A percentile compares a stretch with the other conserved stretches of the same genome.
Evolutionary conservation across 2,329 filamentous ascomycete species (phyloP).

Genomic region (Aspergillus puulaauensis): DNA sequence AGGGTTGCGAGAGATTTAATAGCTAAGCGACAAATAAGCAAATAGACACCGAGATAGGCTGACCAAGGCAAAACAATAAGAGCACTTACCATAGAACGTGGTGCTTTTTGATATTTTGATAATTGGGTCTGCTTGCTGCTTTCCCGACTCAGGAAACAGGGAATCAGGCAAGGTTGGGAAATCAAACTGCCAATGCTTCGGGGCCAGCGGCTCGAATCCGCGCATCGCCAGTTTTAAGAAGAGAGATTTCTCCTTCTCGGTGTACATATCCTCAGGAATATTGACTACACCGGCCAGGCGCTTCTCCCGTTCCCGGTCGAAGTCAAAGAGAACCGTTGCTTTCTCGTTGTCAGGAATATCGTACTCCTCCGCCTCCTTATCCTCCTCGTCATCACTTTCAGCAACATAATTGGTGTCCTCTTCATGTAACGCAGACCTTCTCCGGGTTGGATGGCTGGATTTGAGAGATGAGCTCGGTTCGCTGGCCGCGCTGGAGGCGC

Average conservation of each 20-base stretch:
- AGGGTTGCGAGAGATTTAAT: slow-evolving; percentile 52
- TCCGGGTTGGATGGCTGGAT: not conserved
- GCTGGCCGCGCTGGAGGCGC: not conserved
- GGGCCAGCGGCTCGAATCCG: slow-evolving; percentile 57
- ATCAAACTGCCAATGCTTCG: slow-evolving; percentile 52
- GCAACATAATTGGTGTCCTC: slow-evolving; percentile 2
- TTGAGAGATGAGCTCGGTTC: not conserved
- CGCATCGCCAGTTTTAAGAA: slow-evolving; percentile 55
- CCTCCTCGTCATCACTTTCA: slow-evolving; percentile 12
- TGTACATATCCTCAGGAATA: slow-evolving; percentile 49
- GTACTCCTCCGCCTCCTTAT: slow-evolving; percentile 13
- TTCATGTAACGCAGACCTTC: not conserved
- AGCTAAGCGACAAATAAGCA: slow-evolving; percentile 32
- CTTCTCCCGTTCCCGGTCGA: slow-evolving; percentile 32
- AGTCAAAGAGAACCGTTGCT: slow-evolving; percentile 25
- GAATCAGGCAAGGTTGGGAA: slow-evolving; percentile 54
- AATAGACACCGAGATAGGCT: not conserved
- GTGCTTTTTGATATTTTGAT: slow-evolving; percentile 44
- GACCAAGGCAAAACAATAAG: not conserved
- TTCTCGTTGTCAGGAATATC: slow-evolving; percentile 22
- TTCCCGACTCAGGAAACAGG: slow-evolving; percentile 46
- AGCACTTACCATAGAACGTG: slow-evolving; percentile 47
- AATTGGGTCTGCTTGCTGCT: slow-evolving; percentile 43
- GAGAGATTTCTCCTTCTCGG: slow-evolving; percentile 52
- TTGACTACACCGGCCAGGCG: slow-evolving; percentile 37